Evolutionary conservation across 805 yeast species (phyloP).

Genomic region (Sugiyamaella marilandica): DNA sequence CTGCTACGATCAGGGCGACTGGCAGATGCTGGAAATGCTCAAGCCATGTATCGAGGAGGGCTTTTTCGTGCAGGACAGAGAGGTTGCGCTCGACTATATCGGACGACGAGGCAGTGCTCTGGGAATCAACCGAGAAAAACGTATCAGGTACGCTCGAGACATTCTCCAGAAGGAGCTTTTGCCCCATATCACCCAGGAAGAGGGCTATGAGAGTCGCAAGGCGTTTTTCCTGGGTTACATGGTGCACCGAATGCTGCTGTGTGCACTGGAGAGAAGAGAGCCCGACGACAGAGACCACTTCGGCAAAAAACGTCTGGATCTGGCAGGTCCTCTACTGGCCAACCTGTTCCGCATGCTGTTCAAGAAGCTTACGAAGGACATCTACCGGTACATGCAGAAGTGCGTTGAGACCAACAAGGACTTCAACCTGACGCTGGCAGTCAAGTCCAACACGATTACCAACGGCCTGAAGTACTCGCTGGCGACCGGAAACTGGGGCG

Average conservation of each 20-base stretch:
- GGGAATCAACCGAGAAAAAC: conserved; percentile 95
- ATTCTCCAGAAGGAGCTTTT: conserved; percentile 91
- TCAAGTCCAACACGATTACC: conserved; percentile 93
- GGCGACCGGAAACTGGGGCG: conserved; percentile 99
- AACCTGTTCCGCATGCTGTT: conserved; percentile 90
- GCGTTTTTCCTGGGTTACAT: conserved; percentile 97
- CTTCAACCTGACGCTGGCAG: conserved; percentile 93
- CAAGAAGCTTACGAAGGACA: conserved; percentile 92
- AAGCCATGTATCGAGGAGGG: conserved; percentile 99
- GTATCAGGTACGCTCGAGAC: conserved; percentile 97
- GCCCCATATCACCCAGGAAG: conserved; percentile 96
- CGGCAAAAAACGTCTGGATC: conserved; percentile 96
- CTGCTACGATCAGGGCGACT: conserved; percentile 94
- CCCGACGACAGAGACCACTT: conserved; percentile 99
- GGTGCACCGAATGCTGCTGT: conserved; percentile 89
- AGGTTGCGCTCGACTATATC: conserved; percentile 94
- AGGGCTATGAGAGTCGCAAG: conserved; percentile 94
- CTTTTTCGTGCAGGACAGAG: conserved; percentile 95
- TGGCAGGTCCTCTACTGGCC: conserved; percentile 97
- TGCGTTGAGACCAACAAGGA: conserved; percentile 98
- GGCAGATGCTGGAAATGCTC: conserved; percentile 99
- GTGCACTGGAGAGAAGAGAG: conserved; percentile 96
- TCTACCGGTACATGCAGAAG: conserved; percentile 96
- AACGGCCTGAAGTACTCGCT: conserved; percentile 95
- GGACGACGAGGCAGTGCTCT: conserved; percentile 98